phyloP scores from a whole-genome alignment of 139 green algal genomes.

The Asterochloris sp. region DNA sequence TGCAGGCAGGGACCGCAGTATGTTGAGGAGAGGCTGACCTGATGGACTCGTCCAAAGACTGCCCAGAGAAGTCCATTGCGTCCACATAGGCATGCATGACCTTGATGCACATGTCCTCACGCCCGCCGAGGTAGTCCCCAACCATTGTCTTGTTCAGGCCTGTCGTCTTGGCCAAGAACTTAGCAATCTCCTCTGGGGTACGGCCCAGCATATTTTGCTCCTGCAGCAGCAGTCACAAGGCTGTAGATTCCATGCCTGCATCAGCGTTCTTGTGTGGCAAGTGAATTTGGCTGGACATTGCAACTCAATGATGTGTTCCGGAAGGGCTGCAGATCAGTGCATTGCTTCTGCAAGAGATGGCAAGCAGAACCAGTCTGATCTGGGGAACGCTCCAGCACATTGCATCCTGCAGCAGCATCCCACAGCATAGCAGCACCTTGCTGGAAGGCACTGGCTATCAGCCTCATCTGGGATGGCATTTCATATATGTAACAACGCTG shows the following conservation, averaged over 20 bases:
- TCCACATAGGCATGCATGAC: conserved; percentile 99
- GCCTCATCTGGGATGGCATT: too few species aligned
- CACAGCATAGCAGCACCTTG: too few species aligned
- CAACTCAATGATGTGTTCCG: too few species aligned
- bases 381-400: too few species aligned
- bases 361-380: too few species aligned
- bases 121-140: conserved; percentile 95
- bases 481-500: too few species aligned
- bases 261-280: background rate
- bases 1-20: too few species aligned
- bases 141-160: conserved; percentile 93
- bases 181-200: conserved; percentile 40
- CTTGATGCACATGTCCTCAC: conserved; percentile 83
- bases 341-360: too few species aligned
- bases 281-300: too few species aligned
- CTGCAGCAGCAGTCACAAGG: conserved; percentile 42
- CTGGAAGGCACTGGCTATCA: too few species aligned
- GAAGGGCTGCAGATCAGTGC: too few species aligned
- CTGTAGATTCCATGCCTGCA: background rate
- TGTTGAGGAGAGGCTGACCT: conserved; percentile 35
- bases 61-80: conserved; percentile 77
- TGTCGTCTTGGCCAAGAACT: conserved; percentile 48
- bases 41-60: conserved; percentile 93
- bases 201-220: conserved; percentile 76
- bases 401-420: too few species aligned